phyloP scores from a whole-genome alignment of 352 stramenopile species.

The Phytophthora pisi region DNA sequence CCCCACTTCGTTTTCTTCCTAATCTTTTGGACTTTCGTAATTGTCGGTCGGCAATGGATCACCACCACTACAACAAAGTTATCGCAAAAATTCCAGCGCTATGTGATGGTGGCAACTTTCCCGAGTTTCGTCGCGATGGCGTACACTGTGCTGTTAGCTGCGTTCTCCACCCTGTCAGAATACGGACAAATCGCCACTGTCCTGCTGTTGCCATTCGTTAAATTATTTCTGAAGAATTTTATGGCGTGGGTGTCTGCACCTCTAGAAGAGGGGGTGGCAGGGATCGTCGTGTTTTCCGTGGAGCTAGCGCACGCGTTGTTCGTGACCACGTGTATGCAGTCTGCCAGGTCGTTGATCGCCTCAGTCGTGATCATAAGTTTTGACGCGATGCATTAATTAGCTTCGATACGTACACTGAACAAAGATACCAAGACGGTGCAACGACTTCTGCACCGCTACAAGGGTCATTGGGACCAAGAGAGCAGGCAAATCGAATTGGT shows the following conservation, averaged over 20 bases:
- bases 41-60: not conserved
- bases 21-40: not conserved
- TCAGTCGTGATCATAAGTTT: slow-evolving; percentile 2
- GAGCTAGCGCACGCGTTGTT: slow-evolving; percentile 4
- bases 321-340: slow-evolving; percentile 2
- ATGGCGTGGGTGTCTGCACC: not conserved
- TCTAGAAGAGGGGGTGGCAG: not conserved
- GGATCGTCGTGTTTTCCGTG: slow-evolving; percentile 6
- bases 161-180: not conserved
- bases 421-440: not conserved
- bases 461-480: not conserved
- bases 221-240: not conserved
- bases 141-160: not conserved
- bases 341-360: not conserved
- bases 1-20: not conserved
- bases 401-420: not conserved
- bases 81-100: not conserved
- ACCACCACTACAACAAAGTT: not conserved
- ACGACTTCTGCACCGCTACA: not conserved
- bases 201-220: not conserved
- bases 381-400: not conserved
- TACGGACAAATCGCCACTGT: slow-evolving; percentile 1
- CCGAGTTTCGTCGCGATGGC: not conserved
- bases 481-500: not conserved
- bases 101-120: not conserved